A percentile compares a stretch with the other conserved stretches of the same genome.
phyloP scores from a whole-genome alignment of 2,329 filamentous ascomycete species.

The Fusarium palustre region DNA sequence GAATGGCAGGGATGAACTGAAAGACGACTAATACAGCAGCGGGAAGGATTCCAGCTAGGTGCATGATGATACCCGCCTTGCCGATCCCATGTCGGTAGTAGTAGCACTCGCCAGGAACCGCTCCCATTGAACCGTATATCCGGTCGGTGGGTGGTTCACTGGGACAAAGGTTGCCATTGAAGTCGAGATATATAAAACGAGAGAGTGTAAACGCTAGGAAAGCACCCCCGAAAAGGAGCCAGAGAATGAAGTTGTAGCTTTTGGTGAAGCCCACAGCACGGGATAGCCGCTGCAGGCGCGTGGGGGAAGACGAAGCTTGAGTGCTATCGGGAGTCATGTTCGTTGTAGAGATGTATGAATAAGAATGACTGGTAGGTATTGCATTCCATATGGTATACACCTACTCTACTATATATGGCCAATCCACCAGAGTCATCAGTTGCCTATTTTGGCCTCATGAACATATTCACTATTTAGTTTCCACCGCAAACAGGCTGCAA shows the following conservation, averaged over 20 bases:
- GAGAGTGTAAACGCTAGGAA: conserved; percentile 41
- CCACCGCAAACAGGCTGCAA: not conserved
- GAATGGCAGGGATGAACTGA: conserved; percentile 62
- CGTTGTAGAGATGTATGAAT: not conserved
- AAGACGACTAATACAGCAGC: conserved; percentile 58
- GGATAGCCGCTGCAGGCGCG: conserved; percentile 49
- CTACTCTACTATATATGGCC: conserved; percentile 18
- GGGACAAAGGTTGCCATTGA: conserved; percentile 52
- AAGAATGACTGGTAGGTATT: not conserved
- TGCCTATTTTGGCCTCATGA: not conserved
- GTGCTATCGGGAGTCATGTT: conserved; percentile 4
- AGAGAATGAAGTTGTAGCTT: conserved; percentile 68
- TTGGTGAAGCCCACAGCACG: conserved; percentile 65
- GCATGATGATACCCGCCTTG: conserved; percentile 58
- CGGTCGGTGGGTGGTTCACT: not conserved
- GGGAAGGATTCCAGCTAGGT: conserved; percentile 60
- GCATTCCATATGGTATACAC: not conserved
- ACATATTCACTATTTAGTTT: not conserved
- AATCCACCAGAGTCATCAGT: not conserved
- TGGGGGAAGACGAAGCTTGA: not conserved
- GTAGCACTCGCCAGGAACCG: conserved; percentile 56
- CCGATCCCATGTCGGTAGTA: conserved; percentile 48
- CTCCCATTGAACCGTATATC: conserved; percentile 23
- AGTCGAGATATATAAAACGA: conserved; percentile 44
- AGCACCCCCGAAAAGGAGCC: conserved; percentile 60